These are phyloP conservation scores for Psilocybe sp. DNA, from an alignment of 768 basidiomycete species.

Conservation along the genomic window DNA sequence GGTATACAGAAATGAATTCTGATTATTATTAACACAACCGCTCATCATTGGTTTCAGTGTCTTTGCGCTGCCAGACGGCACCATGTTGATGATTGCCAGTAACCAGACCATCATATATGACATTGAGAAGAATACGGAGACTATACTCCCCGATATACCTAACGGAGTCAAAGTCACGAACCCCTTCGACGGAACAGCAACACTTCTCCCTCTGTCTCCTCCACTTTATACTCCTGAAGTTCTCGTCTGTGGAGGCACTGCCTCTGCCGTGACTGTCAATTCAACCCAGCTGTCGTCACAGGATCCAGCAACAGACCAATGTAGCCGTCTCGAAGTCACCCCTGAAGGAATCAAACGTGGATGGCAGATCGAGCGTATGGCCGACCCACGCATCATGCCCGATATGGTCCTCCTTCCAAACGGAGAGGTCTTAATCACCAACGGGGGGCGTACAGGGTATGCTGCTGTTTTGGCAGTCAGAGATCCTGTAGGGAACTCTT, in stretches of 20 bases:
- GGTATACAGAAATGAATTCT: slow-evolving; percentile 16
- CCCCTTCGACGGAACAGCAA: slow-evolving; percentile 32
- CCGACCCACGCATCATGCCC: slow-evolving; percentile 34
- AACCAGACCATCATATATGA: slow-evolving; percentile 28
- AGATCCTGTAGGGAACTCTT: slow-evolving; percentile 18
- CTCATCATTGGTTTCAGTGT: slow-evolving; percentile 9
- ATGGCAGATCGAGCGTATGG: slow-evolving; percentile 42
- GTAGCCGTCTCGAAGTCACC: slow-evolving; percentile 35
- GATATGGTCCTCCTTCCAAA: slow-evolving; percentile 37
- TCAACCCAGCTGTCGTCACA: slow-evolving; percentile 31
- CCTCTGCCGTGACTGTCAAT: slow-evolving; percentile 23
- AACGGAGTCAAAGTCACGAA: slow-evolving; percentile 41
- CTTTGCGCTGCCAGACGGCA: slow-evolving; percentile 36
- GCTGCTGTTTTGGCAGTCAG: slow-evolving; percentile 29
- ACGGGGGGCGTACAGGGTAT: slow-evolving; percentile 39
- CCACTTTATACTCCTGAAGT: slow-evolving; percentile 39
- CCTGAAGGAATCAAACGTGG: slow-evolving; percentile 35
- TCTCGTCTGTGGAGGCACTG: slow-evolving; percentile 42
- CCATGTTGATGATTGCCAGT: slow-evolving; percentile 37
- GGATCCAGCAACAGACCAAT: slow-evolving; percentile 37
- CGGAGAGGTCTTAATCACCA: slow-evolving; percentile 38
- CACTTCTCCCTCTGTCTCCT: slow-evolving; percentile 30
- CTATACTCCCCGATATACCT: slow-evolving; percentile 35
- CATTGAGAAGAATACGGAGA: slow-evolving; percentile 29
- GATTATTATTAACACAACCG: not conserved